phyloP scores from a whole-genome alignment of 2,329 filamentous ascomycete species.

The Elsinoe ampelina region DNA sequence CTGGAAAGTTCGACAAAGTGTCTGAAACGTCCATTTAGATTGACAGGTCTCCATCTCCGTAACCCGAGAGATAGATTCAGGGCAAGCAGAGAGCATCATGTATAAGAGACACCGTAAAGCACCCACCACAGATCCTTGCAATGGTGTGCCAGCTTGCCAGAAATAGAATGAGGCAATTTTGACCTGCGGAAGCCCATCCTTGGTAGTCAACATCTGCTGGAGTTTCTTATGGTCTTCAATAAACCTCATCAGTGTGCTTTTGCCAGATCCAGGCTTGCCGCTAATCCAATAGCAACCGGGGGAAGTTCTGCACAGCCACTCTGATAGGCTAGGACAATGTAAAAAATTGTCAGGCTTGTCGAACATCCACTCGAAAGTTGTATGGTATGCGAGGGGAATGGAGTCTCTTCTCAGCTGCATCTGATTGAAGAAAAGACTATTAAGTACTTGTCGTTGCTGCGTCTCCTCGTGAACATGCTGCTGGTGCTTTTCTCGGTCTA shows the following conservation, averaged over 20 bases:
- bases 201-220: background rate
- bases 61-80: background rate
- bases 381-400: background rate
- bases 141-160: background rate
- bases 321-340: background rate
- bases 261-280: conserved; percentile 6
- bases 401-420: background rate
- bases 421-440: background rate
- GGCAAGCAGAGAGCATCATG: background rate
- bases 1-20: background rate
- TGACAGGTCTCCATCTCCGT: background rate
- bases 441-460: background rate
- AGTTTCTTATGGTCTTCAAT: background rate
- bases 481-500: background rate
- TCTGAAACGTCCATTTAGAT: background rate
- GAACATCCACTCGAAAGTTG: conserved; percentile 4
- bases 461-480: background rate
- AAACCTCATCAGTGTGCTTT: conserved; percentile 2
- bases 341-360: background rate
- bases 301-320: background rate
- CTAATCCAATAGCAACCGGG: background rate
- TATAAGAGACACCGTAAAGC: background rate
- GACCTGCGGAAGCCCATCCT: background rate
- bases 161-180: background rate
- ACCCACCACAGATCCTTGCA: background rate